phyloP scores from a whole-genome alignment of 139 green algal genomes.

The Eudorina sp. region DNA sequence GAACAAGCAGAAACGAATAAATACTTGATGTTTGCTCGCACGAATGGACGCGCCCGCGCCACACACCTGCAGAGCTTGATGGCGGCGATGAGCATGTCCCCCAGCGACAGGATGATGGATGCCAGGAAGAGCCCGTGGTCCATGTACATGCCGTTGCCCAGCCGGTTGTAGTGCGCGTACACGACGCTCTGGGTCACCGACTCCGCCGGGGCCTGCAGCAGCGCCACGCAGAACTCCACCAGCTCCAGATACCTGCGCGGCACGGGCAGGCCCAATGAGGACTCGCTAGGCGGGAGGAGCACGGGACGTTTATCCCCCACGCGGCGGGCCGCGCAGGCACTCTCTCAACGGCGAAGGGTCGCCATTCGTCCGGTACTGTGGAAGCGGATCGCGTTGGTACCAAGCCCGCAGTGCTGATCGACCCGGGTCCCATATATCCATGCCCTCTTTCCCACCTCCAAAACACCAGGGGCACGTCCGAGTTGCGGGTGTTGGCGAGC shows the following conservation, averaged over 20 bases:
- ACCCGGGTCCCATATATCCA: too few species aligned
- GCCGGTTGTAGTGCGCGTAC: constrained; percentile 50
- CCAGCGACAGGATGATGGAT: constrained; percentile 58
- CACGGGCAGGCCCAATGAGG: too few species aligned
- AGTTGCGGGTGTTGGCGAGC: constrained; percentile 53
- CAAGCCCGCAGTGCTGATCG: too few species aligned
- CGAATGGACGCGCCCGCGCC: too few species aligned
- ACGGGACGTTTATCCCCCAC: too few species aligned
- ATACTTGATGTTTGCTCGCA: too few species aligned
- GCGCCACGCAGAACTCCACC: constrained; percentile 60
- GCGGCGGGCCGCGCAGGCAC: too few species aligned
- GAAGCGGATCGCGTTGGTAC: too few species aligned
- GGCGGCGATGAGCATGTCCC: constrained; percentile 52
- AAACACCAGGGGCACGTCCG: constrained; percentile 54
- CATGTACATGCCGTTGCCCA: constrained; percentile 58
- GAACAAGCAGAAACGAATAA: too few species aligned
- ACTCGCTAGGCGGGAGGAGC: too few species aligned
- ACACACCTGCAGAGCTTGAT: constrained; percentile 53
- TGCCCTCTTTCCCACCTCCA: constrained; percentile 63
- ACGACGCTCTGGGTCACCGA: constrained; percentile 51
- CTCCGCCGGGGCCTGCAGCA: constrained; percentile 58
- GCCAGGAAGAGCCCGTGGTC: constrained; percentile 53
- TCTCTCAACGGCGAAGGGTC: too few species aligned
- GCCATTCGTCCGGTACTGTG: too few species aligned
- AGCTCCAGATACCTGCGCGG: constrained; percentile 61